Base-by-base conservation (phyloP, 2,329 filamentous ascomycete genomes). In the Rasamsonia emersonii region DNA sequence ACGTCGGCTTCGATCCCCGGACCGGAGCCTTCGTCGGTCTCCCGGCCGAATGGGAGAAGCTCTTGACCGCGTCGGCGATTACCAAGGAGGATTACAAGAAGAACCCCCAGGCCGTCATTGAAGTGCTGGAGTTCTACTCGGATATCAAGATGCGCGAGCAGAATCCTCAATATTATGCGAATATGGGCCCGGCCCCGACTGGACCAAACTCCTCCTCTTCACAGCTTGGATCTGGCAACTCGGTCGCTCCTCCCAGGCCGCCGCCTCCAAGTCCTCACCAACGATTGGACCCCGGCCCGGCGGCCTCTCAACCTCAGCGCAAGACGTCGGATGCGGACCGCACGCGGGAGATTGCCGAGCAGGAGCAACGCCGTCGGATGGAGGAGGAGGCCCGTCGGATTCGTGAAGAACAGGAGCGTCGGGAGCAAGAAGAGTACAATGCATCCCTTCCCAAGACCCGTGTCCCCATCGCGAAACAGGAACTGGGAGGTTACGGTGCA, bases 11-110 rank as follows among this genome's bases (percentile, higher is more conserved):
- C 54, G 91, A 98, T 56, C 86, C 89, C 16, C 81, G 86, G 49
- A 94, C 86, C 2, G 91, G 91, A 42, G 86, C 91, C 46, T 98
- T 98, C 51, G 86, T 93, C 28, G 91, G 91, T 23, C 62, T 98
- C 45, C 91, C 91, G 2, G 80, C 86, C 4, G 91, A 98, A 66
- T 98, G 91, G 91, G 91, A 93, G 53, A 93, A 93, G 61, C 71
- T 98, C 31, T 71, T 98, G 45, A 96, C 91, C 51, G 88, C 86
- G 6, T 96, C 91, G 3, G 91, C 91, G 37, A 91, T 98, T 51
- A 96, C 91, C 38, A 94, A 95, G 62, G 91, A 98, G 51, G 91
- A 98, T 57, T 96, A 96, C 61, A 86, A 93, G 62, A 88, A 91
- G 53, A 95, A 98, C 52, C 91, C 91, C 4, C 82, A 89, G 65